Conservation (phyloP, 805 yeast species). For the Candida nanaspora region DNA sequence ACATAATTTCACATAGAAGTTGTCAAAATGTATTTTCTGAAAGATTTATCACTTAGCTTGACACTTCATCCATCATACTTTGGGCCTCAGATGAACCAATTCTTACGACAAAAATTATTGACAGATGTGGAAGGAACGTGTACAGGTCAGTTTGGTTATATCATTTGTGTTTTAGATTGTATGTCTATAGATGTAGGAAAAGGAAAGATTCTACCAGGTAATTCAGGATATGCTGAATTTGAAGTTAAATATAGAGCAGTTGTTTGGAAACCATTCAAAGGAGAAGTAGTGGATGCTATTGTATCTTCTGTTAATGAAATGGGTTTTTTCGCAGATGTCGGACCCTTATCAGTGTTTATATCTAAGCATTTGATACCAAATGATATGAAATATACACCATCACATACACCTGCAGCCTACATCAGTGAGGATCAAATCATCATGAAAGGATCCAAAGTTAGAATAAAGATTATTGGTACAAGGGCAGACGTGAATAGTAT, state of each 20-base stretch:
- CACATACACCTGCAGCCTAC: conserved; percentile 97
- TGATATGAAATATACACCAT: conserved; percentile 89
- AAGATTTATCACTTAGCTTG: conserved; percentile 85
- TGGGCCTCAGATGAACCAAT: conserved; percentile 97
- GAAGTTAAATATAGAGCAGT: conserved; percentile 94
- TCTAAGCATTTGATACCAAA: conserved; percentile 92
- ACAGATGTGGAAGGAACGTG: conserved; percentile 98
- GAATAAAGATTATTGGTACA: conserved; percentile 95
- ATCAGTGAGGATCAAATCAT: conserved; percentile 92
- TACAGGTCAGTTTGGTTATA: conserved; percentile 97
- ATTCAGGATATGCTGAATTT: conserved; percentile 91
- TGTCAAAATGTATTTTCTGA: conserved; percentile 32
- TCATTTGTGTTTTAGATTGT: conserved; percentile 90
- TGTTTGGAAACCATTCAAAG: conserved; percentile 98
- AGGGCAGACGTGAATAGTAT: conserved; percentile 96
- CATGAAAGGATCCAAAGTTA: conserved; percentile 87
- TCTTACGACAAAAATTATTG: conserved; percentile 77
- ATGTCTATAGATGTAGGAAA: conserved; percentile 93
- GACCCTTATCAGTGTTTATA: conserved; percentile 91
- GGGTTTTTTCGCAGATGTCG: conserved; percentile 98
- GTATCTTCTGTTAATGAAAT: conserved; percentile 89
- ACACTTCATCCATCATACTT: conserved; percentile 96
- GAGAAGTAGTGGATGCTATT: conserved; percentile 96
- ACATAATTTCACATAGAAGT: not conserved
- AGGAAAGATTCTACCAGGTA: conserved; percentile 78